Base-by-base conservation (phyloP, 2,329 filamentous ascomycete species). In the Iodosphaeria phyllophila region DNA sequence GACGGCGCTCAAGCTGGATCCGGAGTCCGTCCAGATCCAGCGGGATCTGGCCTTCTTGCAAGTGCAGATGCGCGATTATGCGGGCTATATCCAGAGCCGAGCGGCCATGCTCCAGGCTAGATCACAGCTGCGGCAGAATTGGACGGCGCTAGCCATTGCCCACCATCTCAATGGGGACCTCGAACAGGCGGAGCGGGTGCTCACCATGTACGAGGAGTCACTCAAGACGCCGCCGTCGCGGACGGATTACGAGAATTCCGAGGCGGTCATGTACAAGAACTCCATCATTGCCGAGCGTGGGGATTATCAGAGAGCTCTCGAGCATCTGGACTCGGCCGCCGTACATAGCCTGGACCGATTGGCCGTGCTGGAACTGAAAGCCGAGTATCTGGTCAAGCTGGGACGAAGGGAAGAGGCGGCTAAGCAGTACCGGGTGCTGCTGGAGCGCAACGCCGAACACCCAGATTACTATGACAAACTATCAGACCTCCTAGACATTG, bases 101-200 rank as follows among this genome's bases (percentile, higher is more conserved):
- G 74, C 68, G 33, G 63, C 74, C 28, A 95, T 98, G 75, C 63
- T 98, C 35, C 75, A 89, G 47, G 71, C 78, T 22, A 71, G 78
- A 30, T 78, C 89, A 2, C 69, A 74, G 35, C 44, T 89, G 31
- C 68, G 91, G 37, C 80, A 91, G 54, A 93, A 86, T 52, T 98
- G 91, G 91, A 95, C 89, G 4, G 89, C 82, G n/a, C 57, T 98
- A 31, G 89, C 89, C 20, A 77, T 95, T 29, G 89, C 86, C 18
- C 72, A 92, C 46, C 89, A 98, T 42, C 61, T 98, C 26, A 66
- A 73, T n/a, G 89, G 86, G 2, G 78, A 92, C 43, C 59, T 89
- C 32, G 53, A 62, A 22, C 77, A 89, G 40, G 91, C 89, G 16
- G 89, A 98, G 54, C 82, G 83, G 40, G 78, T 92, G 20, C 56